Evolutionary conservation across 176 grass and related monocot species (phyloP), one percentile per base, ranked within the genome.

Genomic region (Thinopyrum elongatum): DNA sequence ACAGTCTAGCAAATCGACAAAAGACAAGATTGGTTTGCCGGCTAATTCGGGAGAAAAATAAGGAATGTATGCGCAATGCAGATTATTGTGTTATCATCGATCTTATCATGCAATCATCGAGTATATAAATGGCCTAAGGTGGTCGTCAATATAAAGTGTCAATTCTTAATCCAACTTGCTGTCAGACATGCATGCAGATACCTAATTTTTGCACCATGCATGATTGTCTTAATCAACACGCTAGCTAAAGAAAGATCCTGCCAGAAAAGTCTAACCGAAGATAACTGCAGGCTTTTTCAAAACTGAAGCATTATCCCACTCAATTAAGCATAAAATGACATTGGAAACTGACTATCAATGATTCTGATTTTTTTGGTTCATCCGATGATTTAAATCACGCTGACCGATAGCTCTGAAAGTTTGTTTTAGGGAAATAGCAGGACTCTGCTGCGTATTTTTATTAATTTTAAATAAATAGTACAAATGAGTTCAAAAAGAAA

Each of bases 131-230:
- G 41, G 79, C 7, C 25, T 6, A 81, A 53, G 79, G 79, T 34
- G 42, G 12, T 68, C 42, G 49, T 53, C 49, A 53, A 53, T 19
- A 53, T 53, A 53, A 53, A 53, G 49, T 53, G 49, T 53, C 16
- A 2, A 53, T 53, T 53, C 49, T 53, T 13, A n/a, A 80, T 80
- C 39, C 78, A 30, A 66, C 26, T 31, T 80, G 38, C 28, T 47
- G 27, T 76, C 26, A 76, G 38, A 47, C 10, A 31, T 31, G 46
- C 31, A 82, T 57, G 47, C 47, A 57, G 65, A 46, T n/a, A 81
- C 79, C 80, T 39, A 82, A 71, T 82, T 82, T 58, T 70, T 71
- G 80, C 80, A 57, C 65, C 66, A 70, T 70, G 63, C 66, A 70
- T 70, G 63, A 9, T 31, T 46, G 42, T 19, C 39, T 2, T 41